A percentile compares a stretch with the other conserved stretches of the same genome.
Conservation (phyloP, 73 alveolate species). For the Paramecium octaurelia region DNA sequence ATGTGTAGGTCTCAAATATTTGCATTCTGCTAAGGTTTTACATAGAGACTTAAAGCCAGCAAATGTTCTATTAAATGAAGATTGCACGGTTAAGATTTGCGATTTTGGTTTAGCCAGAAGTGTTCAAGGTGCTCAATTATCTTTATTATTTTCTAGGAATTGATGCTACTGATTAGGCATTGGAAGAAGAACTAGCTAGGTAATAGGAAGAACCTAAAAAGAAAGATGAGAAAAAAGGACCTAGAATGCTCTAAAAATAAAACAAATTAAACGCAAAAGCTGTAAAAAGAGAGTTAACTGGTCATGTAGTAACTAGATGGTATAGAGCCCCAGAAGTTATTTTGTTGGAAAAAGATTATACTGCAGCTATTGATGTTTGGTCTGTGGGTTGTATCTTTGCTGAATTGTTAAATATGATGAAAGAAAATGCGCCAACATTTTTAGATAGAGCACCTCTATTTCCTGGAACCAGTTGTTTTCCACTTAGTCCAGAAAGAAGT, state of each 20-base stretch:
- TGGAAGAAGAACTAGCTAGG: constrained; percentile 13
- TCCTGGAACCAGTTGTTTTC: constrained; percentile 99
- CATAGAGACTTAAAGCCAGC: constrained; percentile 97
- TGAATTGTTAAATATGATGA: constrained; percentile 96
- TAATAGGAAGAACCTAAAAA: background rate
- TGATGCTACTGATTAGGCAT: constrained; percentile 27
- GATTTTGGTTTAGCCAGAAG: constrained; percentile 92
- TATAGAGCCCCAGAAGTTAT: constrained; percentile 98
- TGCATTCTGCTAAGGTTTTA: constrained; percentile 86
- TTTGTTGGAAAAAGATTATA: constrained; percentile 93
- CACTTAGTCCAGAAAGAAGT: constrained; percentile 92
- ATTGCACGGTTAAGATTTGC: constrained; percentile 85
- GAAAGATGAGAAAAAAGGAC: constrained; percentile 30
- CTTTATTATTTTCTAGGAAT: background rate
- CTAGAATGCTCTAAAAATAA: constrained; percentile 16
- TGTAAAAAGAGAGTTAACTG: constrained; percentile 81
- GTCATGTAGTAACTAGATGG: constrained; percentile 99
- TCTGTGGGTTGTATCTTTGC: constrained; percentile 97
- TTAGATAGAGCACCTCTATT: constrained; percentile 96
- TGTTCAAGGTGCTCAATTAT: constrained; percentile 36
- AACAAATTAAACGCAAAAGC: constrained; percentile 40
- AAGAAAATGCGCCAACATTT: constrained; percentile 87
- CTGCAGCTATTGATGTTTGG: constrained; percentile 96
- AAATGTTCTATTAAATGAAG: constrained; percentile 87
- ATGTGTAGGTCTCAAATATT: constrained; percentile 81